Base-by-base conservation (phyloP, 331 rosid species). In the Phaseolus coccineus region DNA sequence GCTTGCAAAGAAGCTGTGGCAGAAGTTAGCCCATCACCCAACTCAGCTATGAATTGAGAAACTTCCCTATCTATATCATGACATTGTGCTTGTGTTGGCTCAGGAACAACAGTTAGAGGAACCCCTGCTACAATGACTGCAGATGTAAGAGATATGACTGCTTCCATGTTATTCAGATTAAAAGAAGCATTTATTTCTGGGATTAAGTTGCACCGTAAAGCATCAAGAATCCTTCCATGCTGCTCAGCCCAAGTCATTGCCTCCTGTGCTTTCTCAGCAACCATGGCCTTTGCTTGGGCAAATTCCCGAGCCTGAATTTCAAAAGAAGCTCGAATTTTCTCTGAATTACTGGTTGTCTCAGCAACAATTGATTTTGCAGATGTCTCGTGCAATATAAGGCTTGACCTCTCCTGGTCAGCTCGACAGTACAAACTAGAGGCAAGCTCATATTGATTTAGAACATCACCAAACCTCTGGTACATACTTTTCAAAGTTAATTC, bases 11-110 rank as follows among this genome's bases (percentile, higher is more conserved):
- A 86, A 59, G 86, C 73, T 76, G 73, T 57, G 33, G 95, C 93
- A 79, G 93, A 92, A 87, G 92, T 78, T 52, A 92, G 85, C 67
- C 93, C 98, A 86, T 85, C 90, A 81, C 89, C 92, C 79, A 94
- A 80, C 82, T 93, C 93, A 80, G 92, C 84, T 67, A 87, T 81
- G 77, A 84, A 87, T 48, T 89, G 97, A 87, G 90, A 88, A 81
- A 92, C 90, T 87, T 94, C 97, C 87, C 89, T 85, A 81, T 94
- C 98, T 72, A 94, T 94, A 87, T 94, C 98, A 69, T 82, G 89
- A 86, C 97, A 94, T 70, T 94, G 98, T 76, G 79, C 95, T 84
- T 92, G 98, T 51, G 98, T 94, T 69, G 98, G 98, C 87, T 94
- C 98, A 16, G 98, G 98, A 88, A 94, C 98, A 80, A 94, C 87